Conservation (phyloP, 75 land plant species). For the Azolla pinnata region DNA sequence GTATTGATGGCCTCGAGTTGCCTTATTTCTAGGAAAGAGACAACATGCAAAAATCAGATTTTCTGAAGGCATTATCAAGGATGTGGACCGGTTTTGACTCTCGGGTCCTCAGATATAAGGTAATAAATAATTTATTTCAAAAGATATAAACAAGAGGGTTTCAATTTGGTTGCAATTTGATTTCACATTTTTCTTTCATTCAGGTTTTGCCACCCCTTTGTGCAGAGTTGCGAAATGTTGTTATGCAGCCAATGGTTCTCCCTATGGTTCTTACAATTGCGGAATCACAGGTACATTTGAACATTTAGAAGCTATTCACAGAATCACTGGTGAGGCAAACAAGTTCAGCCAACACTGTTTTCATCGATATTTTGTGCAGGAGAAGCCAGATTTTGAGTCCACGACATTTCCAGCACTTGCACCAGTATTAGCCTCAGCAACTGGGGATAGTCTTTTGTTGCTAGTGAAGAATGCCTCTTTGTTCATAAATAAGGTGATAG, state of each 20-base stretch:
- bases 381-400: constrained; percentile 77
- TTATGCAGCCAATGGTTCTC: constrained; percentile 97
- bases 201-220: constrained; percentile 96
- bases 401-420: constrained; percentile 82
- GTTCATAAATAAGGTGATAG: constrained; percentile 71
- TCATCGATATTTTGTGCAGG: constrained; percentile 37
- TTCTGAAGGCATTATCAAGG: constrained; percentile 78
- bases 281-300: constrained; percentile 68
- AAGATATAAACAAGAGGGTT: background rate
- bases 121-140: constrained; percentile 18
- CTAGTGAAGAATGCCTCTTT: constrained; percentile 90
- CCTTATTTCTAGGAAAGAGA: constrained; percentile 81
- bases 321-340: too few species aligned
- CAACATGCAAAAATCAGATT: constrained; percentile 93
- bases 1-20: too few species aligned
- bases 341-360: too few species aligned
- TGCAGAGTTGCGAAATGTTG: constrained; percentile 86
- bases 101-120: constrained; percentile 93
- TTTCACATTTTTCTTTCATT: constrained; percentile 11
- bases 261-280: constrained; percentile 98
- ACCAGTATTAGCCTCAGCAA: constrained; percentile 79
- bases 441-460: constrained; percentile 80
- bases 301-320: too few species aligned
- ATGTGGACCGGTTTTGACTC: constrained; percentile 97
- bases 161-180: too few species aligned